These are phyloP conservation scores for Cordyceps fumosorosea DNA, from an alignment of 2,329 filamentous ascomycete species.

Conservation along the genomic window DNA sequence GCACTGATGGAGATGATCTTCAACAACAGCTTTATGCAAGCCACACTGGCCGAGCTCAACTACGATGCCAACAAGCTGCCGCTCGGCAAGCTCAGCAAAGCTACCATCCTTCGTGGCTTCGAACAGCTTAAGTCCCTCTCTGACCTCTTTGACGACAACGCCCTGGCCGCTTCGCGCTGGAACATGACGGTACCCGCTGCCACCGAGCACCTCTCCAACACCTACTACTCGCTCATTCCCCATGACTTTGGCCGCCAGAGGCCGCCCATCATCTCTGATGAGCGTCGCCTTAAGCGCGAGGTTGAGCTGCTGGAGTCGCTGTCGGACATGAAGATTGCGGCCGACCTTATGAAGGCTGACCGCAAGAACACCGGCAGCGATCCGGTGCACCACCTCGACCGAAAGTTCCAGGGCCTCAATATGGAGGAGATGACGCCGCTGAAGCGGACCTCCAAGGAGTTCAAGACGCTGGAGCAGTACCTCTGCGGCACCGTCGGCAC, in stretches of 20 bases:
- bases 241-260: slow-evolving; percentile 70
- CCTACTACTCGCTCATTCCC: slow-evolving; percentile 76
- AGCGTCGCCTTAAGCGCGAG: slow-evolving; percentile 61
- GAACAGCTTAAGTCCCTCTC: slow-evolving; percentile 70
- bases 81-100: slow-evolving; percentile 75
- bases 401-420: slow-evolving; percentile 63
- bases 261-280: slow-evolving; percentile 58
- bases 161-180: slow-evolving; percentile 39
- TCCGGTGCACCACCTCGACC: slow-evolving; percentile 59
- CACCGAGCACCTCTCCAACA: slow-evolving; percentile 62
- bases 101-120: slow-evolving; percentile 69
- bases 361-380: slow-evolving; percentile 35
- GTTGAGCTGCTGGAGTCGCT: slow-evolving; percentile 74
- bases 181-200: slow-evolving; percentile 31
- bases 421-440: slow-evolving; percentile 73
- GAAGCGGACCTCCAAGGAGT: slow-evolving; percentile 54
- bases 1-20: slow-evolving; percentile 76
- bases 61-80: slow-evolving; percentile 74
- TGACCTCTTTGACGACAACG: slow-evolving; percentile 52
- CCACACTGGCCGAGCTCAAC: slow-evolving; percentile 59
- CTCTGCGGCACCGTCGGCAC: slow-evolving; percentile 58
- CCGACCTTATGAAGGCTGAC: slow-evolving; percentile 66
- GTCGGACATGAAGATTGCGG: slow-evolving; percentile 78
- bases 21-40: slow-evolving; percentile 65
- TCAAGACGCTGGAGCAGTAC: slow-evolving; percentile 57